Conservation (phyloP, 352 stramenopile species). For the Globisporangium ultimum region DNA sequence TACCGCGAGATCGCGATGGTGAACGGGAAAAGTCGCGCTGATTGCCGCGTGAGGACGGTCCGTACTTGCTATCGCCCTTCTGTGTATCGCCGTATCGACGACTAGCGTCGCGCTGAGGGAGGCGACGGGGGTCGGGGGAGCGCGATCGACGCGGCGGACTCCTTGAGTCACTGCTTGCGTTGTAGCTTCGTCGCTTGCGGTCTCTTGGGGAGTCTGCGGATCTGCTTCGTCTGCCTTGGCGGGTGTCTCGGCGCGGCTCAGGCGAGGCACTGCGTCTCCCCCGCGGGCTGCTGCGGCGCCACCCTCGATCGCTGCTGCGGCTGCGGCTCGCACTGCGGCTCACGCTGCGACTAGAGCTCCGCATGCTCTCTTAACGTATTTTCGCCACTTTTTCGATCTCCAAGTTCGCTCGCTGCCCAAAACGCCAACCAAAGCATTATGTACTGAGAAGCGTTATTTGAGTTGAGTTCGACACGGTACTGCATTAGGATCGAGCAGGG, state of each 20-base stretch:
- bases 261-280: conserved; percentile 8
- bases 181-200: conserved; percentile 15
- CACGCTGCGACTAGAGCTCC: conserved; percentile 14
- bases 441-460: not conserved
- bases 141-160: conserved; percentile 6
- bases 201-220: conserved; percentile 21
- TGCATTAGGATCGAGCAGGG: conserved; percentile 13
- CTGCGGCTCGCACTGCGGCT: conserved; percentile 14
- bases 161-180: not conserved
- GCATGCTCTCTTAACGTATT: conserved; percentile 4
- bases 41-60: conserved; percentile 2
- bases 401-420: not conserved
- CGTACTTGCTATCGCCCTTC: conserved; percentile 13
- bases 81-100: conserved; percentile 1
- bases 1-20: conserved; percentile 13
- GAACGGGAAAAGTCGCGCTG: not conserved
- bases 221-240: conserved; percentile 1
- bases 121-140: conserved; percentile 12
- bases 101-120: conserved; percentile 2
- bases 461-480: not conserved
- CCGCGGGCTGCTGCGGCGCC: not conserved
- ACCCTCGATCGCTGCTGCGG: conserved; percentile 6
- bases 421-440: not conserved
- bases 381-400: not conserved
- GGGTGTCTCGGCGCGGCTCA: conserved; percentile 4